These are phyloP conservation scores for Huntiella abstrusa DNA, from an alignment of 2,329 filamentous ascomycete genomes.

Conservation along the genomic window DNA sequence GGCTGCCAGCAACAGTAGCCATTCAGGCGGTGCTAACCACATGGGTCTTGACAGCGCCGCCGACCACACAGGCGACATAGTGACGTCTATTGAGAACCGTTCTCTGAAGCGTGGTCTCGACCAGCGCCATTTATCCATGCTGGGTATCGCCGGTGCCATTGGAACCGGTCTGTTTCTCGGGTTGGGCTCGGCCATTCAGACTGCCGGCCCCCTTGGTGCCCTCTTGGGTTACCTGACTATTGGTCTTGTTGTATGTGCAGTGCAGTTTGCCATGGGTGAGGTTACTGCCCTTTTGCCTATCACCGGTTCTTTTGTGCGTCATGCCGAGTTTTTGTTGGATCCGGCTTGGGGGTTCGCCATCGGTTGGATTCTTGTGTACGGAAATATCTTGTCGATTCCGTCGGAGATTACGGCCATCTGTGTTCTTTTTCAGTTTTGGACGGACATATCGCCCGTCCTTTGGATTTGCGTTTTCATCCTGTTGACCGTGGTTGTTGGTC, in stretches of 20 bases:
- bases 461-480: slow-evolving; percentile 28
- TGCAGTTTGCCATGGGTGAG: slow-evolving; percentile 41
- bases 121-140: slow-evolving; percentile 37
- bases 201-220: slow-evolving; percentile 28
- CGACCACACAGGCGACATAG: slow-evolving; percentile 24
- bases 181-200: slow-evolving; percentile 33
- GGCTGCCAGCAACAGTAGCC: background rate
- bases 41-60: slow-evolving; percentile 5
- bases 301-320: slow-evolving; percentile 43
- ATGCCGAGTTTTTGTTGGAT: slow-evolving; percentile 41
- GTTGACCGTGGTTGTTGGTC: slow-evolving; percentile 28
- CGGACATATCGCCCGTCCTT: slow-evolving; percentile 32
- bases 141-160: slow-evolving; percentile 42
- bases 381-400: slow-evolving; percentile 33
- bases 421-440: slow-evolving; percentile 46
- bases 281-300: slow-evolving; percentile 40
- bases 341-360: slow-evolving; percentile 38
- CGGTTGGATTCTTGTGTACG: slow-evolving; percentile 36
- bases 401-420: slow-evolving; percentile 44
- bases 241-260: slow-evolving; percentile 36
- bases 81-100: slow-evolving; percentile 29
- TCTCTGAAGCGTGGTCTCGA: slow-evolving; percentile 29
- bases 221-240: slow-evolving; percentile 36
- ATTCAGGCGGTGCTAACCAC: background rate
- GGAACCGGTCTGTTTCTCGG: slow-evolving; percentile 43